A percentile compares a stretch with the other conserved stretches of the same genome.
These are phyloP conservation scores for Tympanopsis confertula DNA, from an alignment of 2,329 filamentous ascomycete species.

Conservation along the genomic window DNA sequence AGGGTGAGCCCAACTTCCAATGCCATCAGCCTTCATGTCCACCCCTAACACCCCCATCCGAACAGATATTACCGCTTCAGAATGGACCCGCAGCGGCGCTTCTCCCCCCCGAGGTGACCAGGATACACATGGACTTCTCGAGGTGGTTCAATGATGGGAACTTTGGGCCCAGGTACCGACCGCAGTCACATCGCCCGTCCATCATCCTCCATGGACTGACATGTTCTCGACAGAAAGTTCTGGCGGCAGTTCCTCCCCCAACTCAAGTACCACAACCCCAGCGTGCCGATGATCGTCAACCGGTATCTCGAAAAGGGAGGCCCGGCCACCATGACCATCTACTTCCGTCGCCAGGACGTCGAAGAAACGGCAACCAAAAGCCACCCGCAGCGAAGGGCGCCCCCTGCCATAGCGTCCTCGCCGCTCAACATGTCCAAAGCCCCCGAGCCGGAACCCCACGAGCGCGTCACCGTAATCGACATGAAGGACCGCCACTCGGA, in stretches of 20 bases:
- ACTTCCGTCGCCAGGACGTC: constrained; percentile 32
- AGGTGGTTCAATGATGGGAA: constrained; percentile 51
- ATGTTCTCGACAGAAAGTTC: constrained; percentile 60
- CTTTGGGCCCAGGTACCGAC: constrained; percentile 56
- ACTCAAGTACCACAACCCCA: constrained; percentile 89
- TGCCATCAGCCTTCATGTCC: too few relatives aligned
- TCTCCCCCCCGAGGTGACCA: constrained; percentile 64
- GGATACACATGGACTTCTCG: constrained; percentile 66
- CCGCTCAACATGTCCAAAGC: constrained; percentile 33
- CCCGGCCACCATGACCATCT: constrained; percentile 53
- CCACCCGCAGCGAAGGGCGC: constrained; percentile 12
- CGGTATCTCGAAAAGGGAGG: constrained; percentile 45
- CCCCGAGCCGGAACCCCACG: constrained; percentile 31
- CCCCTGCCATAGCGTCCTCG: constrained; percentile 32
- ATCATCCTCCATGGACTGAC: not conserved
- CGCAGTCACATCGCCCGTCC: too few relatives aligned
- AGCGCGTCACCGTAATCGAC: constrained; percentile 41
- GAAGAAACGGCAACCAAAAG: constrained; percentile 5
- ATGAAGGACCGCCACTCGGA: constrained; percentile 51
- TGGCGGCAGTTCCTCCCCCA: constrained; percentile 73
- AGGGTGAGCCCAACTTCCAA: too few relatives aligned
- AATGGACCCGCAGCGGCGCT: constrained; percentile 74
- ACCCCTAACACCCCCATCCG: too few relatives aligned
- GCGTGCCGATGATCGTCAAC: constrained; percentile 70
- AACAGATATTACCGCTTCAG: constrained; percentile 64